Evolutionary conservation across 768 basidiomycete genomes (phyloP).

Genomic region (Mycena olivaceomarginata): DNA sequence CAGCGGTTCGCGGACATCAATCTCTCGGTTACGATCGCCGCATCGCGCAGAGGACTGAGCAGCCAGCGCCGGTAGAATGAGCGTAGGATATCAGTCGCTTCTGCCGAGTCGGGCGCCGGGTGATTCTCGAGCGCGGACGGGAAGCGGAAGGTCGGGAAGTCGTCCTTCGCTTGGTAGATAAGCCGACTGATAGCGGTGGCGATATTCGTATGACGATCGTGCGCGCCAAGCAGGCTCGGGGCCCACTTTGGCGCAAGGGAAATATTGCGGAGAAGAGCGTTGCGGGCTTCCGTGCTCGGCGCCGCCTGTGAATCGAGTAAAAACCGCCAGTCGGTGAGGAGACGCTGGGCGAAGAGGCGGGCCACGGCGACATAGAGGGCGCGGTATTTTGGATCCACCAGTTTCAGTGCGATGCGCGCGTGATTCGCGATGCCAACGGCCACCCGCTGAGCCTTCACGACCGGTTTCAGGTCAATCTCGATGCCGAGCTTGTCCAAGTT

Average conservation of each 20-base stretch:
- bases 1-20: conserved; percentile 79
- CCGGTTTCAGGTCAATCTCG: conserved; percentile 33
- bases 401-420: conserved; percentile 61
- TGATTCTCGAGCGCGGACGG: conserved; percentile 57
- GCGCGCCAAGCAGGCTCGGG: conserved; percentile 73
- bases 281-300: conserved; percentile 51
- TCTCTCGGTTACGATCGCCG: conserved; percentile 70
- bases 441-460: conserved; percentile 51
- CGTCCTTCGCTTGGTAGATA: conserved; percentile 61
- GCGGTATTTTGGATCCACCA: conserved; percentile 70
- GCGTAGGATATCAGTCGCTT: conserved; percentile 66
- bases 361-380: conserved; percentile 80
- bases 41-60: conserved; percentile 73
- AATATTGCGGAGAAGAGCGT: conserved; percentile 62
- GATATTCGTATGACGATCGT: conserved; percentile 80
- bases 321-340: conserved; percentile 68
- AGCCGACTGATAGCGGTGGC: conserved; percentile 77
- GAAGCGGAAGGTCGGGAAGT: conserved; percentile 47
- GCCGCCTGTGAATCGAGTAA: conserved; percentile 61
- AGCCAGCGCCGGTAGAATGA: conserved; percentile 76
- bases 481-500: background rate
- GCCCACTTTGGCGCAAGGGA: conserved; percentile 85
- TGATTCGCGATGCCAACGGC: conserved; percentile 52
- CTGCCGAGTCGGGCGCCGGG: conserved; percentile 46
- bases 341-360: conserved; percentile 74